These are phyloP conservation scores for Aureobasidium uvarum DNA, from an alignment of 2,329 filamentous ascomycete species.

Conservation along the genomic window DNA sequence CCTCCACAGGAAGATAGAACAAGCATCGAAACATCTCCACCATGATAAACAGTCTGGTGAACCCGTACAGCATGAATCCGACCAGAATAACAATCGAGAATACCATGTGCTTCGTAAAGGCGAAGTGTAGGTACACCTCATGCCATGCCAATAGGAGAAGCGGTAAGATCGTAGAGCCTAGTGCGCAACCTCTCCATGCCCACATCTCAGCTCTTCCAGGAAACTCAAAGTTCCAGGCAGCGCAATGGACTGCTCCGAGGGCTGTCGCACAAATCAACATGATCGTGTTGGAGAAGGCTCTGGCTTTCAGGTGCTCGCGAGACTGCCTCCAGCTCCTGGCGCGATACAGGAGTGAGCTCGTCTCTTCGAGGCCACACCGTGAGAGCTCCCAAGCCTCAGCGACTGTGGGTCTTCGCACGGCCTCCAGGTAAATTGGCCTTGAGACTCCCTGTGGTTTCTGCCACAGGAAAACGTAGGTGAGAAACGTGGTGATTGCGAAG, in stretches of 20 bases:
- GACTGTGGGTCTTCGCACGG: slow-evolving; percentile 4
- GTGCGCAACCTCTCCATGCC: slow-evolving; percentile 13
- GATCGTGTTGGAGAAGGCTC: slow-evolving; percentile 7
- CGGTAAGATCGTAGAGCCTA: not conserved
- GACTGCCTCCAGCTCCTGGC: slow-evolving; percentile 14
- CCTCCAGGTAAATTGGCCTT: not conserved
- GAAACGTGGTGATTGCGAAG: slow-evolving; percentile 4
- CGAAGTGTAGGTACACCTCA: slow-evolving; percentile 3
- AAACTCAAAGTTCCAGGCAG: slow-evolving; percentile 10
- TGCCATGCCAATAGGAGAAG: slow-evolving; percentile 7
- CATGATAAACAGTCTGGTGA: slow-evolving; percentile 18
- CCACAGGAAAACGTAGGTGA: slow-evolving; percentile 7
- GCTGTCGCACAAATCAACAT: slow-evolving; percentile 9
- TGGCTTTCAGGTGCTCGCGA: slow-evolving; percentile 6
- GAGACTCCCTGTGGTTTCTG: slow-evolving; percentile 13
- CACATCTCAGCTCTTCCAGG: not conserved
- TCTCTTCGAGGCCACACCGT: slow-evolving; percentile 13
- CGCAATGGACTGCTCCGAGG: slow-evolving; percentile 1
- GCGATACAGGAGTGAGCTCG: slow-evolving; percentile 6
- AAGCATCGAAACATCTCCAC: slow-evolving; percentile 21
- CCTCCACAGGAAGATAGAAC: slow-evolving; percentile 1
- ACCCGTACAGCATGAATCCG: slow-evolving; percentile 5
- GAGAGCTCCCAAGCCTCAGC: slow-evolving; percentile 13
- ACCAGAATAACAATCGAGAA: slow-evolving; percentile 1
- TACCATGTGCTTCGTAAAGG: slow-evolving; percentile 5